phyloP scores from a whole-genome alignment of 768 basidiomycete genomes.

The Lenzites betulinus region DNA sequence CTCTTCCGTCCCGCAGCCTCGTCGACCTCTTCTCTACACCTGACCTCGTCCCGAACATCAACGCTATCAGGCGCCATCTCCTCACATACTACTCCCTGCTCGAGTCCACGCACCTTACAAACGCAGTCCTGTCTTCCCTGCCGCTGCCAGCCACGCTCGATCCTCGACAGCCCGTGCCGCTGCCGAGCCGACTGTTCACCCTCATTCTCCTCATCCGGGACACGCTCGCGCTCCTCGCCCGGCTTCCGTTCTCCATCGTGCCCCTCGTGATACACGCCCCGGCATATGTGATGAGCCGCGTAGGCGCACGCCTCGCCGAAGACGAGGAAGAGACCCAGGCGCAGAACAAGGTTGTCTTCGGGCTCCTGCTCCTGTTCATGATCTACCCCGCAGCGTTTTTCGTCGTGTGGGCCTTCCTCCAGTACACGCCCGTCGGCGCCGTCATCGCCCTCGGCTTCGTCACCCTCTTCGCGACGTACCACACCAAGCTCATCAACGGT shows the following conservation, averaged over 20 bases:
- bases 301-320: constrained; percentile 73
- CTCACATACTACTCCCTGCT: constrained; percentile 89
- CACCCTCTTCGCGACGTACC: constrained; percentile 82
- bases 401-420: constrained; percentile 81
- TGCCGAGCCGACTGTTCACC: constrained; percentile 84
- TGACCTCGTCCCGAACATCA: constrained; percentile 60
- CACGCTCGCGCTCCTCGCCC: constrained; percentile 65
- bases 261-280: constrained; percentile 85
- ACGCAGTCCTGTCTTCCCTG: constrained; percentile 80
- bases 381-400: constrained; percentile 88
- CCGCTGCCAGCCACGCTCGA: constrained; percentile 85
- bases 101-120: constrained; percentile 78
- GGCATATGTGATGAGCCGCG: constrained; percentile 77
- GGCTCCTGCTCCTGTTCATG: constrained; percentile 72
- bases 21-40: constrained; percentile 84
- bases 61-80: constrained; percentile 64
- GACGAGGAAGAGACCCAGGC: constrained; percentile 95
- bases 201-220: constrained; percentile 78
- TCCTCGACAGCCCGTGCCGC: constrained; percentile 65
- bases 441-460: constrained; percentile 67
- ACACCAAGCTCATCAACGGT: constrained; percentile 85
- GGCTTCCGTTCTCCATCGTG: constrained; percentile 86
- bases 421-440: constrained; percentile 74
- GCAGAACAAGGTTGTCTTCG: constrained; percentile 95
- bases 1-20: constrained; percentile 54